phyloP scores from a whole-genome alignment of 1,284 basidiomycete species.

The Ustilago vetiveriae region DNA sequence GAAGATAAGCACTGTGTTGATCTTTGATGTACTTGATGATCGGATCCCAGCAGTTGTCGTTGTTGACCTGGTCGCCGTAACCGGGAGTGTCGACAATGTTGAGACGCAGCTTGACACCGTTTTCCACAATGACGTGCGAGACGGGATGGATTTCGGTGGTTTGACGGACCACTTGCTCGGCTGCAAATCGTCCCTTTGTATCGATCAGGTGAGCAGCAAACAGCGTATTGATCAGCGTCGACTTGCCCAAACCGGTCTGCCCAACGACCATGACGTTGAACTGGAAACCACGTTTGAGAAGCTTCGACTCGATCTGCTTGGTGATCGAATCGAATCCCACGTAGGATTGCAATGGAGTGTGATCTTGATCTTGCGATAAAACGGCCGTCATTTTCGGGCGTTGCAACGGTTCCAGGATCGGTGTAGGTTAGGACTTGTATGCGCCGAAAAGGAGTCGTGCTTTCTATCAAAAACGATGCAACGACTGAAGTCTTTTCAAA shows the following conservation, averaged over 20 bases:
- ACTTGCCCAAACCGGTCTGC: slow-evolving; percentile 97
- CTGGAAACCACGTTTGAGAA: slow-evolving; percentile 97
- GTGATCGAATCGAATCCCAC: slow-evolving; percentile 75
- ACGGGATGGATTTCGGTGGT: slow-evolving; percentile 96
- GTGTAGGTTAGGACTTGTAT: neutral
- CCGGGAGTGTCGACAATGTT: slow-evolving; percentile 99
- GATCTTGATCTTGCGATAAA: slow-evolving; percentile 19
- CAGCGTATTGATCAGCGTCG: slow-evolving; percentile 97
- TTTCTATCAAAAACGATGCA: too few relatives aligned
- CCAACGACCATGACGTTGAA: slow-evolving; percentile 82
- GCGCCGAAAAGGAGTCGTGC: slow-evolving; percentile 8
- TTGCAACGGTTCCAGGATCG: neutral
- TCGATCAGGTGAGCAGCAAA: slow-evolving; percentile 98
- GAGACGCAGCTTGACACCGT: slow-evolving; percentile 90
- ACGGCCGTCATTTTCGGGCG: slow-evolving; percentile 36
- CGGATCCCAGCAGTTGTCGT: slow-evolving; percentile 99
- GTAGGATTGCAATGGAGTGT: slow-evolving; percentile 65
- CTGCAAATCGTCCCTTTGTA: slow-evolving; percentile 89
- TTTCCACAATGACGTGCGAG: slow-evolving; percentile 95
- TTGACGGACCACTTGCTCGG: slow-evolving; percentile 86
- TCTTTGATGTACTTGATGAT: slow-evolving; percentile 99
- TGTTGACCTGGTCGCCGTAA: slow-evolving; percentile 98
- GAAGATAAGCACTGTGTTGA: slow-evolving; percentile 97
- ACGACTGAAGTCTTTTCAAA: too few relatives aligned
- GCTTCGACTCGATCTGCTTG: slow-evolving; percentile 97